Evolutionary conservation across 179 eudicot genomes (phyloP).

Genomic region (Heliamphora ciliata): DNA sequence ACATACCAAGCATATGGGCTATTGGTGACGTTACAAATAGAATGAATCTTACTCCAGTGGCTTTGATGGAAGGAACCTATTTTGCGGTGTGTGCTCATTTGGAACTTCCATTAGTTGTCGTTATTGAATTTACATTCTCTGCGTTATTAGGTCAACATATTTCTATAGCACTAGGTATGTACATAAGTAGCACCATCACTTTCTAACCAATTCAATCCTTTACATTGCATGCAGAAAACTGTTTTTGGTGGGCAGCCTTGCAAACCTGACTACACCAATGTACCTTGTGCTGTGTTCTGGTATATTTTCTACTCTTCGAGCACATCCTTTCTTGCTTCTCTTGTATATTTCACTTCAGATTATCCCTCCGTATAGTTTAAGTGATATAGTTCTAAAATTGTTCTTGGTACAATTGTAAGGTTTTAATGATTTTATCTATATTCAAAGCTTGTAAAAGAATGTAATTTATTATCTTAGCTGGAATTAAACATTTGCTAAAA

Average conservation of each 20-base stretch:
- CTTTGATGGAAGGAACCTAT: conserved; percentile 91
- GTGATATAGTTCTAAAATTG: not conserved
- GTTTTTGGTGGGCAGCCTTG: conserved; percentile 64
- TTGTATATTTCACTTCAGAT: not conserved
- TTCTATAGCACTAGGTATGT: not conserved
- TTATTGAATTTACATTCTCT: conserved; percentile 6
- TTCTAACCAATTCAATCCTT: not conserved
- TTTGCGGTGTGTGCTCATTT: conserved; percentile 60
- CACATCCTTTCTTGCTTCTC: too few species aligned
- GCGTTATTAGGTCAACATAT: not conserved
- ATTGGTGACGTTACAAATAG: conserved; percentile 92
- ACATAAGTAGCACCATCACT: not conserved
- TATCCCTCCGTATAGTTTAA: not conserved
- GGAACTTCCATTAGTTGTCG: conserved; percentile 10
- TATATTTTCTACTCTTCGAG: conserved; percentile 20
- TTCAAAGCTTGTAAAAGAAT: not conserved
- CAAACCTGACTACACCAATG: conserved; percentile 62
- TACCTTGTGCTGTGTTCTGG: conserved; percentile 92
- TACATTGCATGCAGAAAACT: conserved; percentile 56
- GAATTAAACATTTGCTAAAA: not conserved
- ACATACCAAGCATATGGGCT: conserved; percentile 90
- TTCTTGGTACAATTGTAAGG: not conserved
- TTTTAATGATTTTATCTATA: not conserved
- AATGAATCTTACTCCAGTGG: conserved; percentile 98
- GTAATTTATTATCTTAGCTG: not conserved